Evolutionary conservation across 495 filamentous ascomycete species (phyloP), one percentile per base, ranked within the genome.

Genomic region (Xylaria curta): DNA sequence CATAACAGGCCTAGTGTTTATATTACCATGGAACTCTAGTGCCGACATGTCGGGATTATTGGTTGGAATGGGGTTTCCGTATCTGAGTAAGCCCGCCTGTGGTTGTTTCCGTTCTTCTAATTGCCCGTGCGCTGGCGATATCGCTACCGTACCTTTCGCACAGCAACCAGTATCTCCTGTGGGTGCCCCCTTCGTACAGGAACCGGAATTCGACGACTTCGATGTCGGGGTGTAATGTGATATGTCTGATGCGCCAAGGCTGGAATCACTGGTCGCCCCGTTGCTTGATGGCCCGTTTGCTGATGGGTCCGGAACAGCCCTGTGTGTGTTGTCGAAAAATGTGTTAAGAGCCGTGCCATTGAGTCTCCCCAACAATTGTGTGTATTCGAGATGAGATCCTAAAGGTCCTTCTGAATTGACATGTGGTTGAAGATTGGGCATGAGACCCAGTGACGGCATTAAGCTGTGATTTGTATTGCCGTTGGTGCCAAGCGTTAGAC

Each of bases 201-300:
- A 73, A 53, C 17, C 56, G 44, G 28, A 60, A 70, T 3, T 75
- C 71, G 40, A 8, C 53, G 53, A 61, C 24, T 66, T 72, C 19
- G 75, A 73, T 15, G 56, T 67, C 17, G 74, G 72, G 12, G 77
- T 76, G 24, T 76, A 74, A 58, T 75, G 71, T 7, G 73, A 58
- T 49, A 75, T 70, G 19, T 54, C 56, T 17, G 73, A 75, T 19
- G 74, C 68, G 1, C 54, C 70, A 28, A 75, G 56, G 17, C 71
- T 75, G 31, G 75, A 74, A 13, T 64, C 54, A 17, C 47, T 70
- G 15, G 74, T 59, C 9, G 72, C 66, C 51, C 65, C 72, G 40
- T 74, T 77, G 19, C 65, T 51, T 31, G 73, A 69, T 46, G 65
- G 28, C n/a, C 44, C 64, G 24, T 21, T 60, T 36, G 69, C 31